phyloP scores from a whole-genome alignment of 139 green algal species.

The Ostreobium quekettii region DNA sequence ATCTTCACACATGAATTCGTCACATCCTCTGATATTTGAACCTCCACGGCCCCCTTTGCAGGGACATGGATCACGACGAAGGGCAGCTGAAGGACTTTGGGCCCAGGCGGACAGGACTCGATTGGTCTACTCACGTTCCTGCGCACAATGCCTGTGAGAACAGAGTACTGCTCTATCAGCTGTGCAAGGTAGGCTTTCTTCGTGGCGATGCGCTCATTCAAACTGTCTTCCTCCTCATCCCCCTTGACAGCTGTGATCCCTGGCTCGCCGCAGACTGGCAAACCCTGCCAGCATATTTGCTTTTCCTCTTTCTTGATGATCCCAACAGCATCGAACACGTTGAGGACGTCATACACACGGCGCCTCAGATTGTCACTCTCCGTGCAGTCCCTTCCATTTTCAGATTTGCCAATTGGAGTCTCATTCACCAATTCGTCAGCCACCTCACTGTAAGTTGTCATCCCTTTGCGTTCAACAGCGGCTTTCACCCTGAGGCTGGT shows the following conservation, averaged over 20 bases:
- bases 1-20: too few relatives aligned
- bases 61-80: too few relatives aligned
- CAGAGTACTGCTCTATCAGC: not conserved
- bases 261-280: too few relatives aligned
- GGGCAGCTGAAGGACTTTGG: too few relatives aligned
- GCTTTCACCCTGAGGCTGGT: conserved; percentile 73
- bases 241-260: too few relatives aligned
- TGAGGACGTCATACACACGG: conserved; percentile 95
- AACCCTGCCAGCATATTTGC: conserved; percentile 74
- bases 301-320: conserved; percentile 93
- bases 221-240: too few relatives aligned
- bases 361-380: conserved; percentile 37
- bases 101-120: too few relatives aligned
- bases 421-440: conserved; percentile 82
- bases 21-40: too few relatives aligned
- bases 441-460: conserved; percentile 93
- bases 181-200: not conserved
- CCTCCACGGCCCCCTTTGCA: too few relatives aligned
- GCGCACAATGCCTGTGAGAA: not conserved
- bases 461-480: conserved; percentile 75
- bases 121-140: not conserved
- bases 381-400: conserved; percentile 15
- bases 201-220: too few relatives aligned
- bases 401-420: conserved; percentile 23
- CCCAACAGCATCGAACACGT: conserved; percentile 92